Evolutionary conservation across 805 yeast species (phyloP).

Genomic region (Candida germanica): DNA sequence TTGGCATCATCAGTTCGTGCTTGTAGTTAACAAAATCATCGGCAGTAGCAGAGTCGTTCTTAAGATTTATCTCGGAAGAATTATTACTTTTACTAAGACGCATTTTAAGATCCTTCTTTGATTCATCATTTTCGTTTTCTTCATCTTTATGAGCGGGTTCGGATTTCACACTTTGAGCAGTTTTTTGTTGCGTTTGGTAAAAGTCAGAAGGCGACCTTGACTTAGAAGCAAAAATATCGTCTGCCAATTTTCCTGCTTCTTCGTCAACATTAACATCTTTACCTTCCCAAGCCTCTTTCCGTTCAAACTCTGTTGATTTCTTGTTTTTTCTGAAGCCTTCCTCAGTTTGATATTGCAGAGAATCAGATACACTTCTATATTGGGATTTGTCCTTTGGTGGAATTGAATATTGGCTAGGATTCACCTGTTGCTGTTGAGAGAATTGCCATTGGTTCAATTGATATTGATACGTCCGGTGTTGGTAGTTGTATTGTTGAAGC

Average conservation of each 20-base stretch:
- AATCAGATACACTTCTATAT: not conserved
- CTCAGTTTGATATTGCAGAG: not conserved
- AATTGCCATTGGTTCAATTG: constrained; percentile 17
- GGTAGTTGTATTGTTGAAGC: constrained; percentile 20
- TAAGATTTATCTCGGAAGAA: constrained; percentile 9
- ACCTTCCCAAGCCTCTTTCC: constrained; percentile 39
- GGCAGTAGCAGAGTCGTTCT: not conserved
- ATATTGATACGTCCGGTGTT: constrained; percentile 19
- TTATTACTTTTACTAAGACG: constrained; percentile 13
- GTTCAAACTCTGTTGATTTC: constrained; percentile 18
- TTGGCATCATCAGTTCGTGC: constrained; percentile 4
- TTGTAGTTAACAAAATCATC: not conserved
- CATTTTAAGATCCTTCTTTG: not conserved
- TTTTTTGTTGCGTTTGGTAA: constrained; percentile 11
- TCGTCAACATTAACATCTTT: constrained; percentile 21
- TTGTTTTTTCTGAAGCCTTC: constrained; percentile 1
- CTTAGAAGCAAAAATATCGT: constrained; percentile 36
- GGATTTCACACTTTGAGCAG: constrained; percentile 20
- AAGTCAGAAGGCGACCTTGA: constrained; percentile 12
- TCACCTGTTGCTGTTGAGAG: constrained; percentile 10
- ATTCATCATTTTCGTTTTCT: not conserved
- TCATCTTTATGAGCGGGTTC: constrained; percentile 8
- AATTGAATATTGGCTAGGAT: not conserved
- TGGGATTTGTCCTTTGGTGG: not conserved
- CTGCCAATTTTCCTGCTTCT: constrained; percentile 36